A percentile compares a stretch with the other conserved stretches of the same genome.
These are phyloP conservation scores for Populus hybrid DNA, from an alignment of 441 rosid species.

Conservation along the genomic window DNA sequence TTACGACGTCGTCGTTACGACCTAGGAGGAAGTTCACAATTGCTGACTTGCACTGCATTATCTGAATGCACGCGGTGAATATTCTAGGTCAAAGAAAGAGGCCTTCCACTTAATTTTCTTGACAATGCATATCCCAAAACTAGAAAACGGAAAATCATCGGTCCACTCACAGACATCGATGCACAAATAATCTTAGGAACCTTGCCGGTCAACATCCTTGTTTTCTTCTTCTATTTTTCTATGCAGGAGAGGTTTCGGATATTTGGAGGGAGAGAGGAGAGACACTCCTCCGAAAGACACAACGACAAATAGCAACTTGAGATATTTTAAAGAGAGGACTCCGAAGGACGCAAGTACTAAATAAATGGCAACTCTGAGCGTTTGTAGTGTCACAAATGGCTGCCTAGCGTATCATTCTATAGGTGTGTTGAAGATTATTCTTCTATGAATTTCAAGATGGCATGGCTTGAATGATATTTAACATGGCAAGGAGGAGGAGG, in stretches of 20 bases:
- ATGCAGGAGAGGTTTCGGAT: background rate
- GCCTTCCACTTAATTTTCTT: background rate
- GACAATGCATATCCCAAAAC: background rate
- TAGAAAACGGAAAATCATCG: background rate
- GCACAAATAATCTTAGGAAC: background rate
- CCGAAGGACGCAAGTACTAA: background rate
- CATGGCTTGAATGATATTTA: background rate
- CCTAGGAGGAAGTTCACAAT: background rate
- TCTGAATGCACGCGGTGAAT: too few relatives aligned
- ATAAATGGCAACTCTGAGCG: background rate
- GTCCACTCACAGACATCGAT: background rate
- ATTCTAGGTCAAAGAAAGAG: background rate
- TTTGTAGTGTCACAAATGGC: background rate
- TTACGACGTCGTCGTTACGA: background rate
- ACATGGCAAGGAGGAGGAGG: too few relatives aligned
- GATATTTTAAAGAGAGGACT: background rate
- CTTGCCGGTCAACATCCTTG: background rate
- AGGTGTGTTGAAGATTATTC: background rate
- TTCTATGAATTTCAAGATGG: background rate
- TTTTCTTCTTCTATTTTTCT: background rate
- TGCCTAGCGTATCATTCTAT: background rate
- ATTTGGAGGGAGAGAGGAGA: too few relatives aligned
- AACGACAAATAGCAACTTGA: background rate
- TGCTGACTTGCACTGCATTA: background rate
- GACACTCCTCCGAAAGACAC: background rate